These are phyloP conservation scores for Cystofilobasidium macerans DNA, from an alignment of 768 basidiomycete species.

Conservation along the genomic window DNA sequence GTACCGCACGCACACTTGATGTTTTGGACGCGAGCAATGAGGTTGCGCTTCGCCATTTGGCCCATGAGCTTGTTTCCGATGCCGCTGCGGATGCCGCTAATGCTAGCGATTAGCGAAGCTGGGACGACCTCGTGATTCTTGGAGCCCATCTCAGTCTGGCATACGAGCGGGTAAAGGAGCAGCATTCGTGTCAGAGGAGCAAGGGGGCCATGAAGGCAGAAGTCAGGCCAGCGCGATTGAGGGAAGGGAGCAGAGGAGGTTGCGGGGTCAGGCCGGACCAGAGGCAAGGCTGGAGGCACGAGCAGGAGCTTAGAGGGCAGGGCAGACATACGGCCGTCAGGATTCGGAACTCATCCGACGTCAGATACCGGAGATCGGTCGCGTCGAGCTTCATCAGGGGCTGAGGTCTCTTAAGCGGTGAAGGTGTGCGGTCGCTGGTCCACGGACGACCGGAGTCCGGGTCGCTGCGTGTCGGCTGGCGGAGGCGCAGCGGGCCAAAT, in stretches of 20 bases:
- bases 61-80: slow-evolving; percentile 89
- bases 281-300: no score
- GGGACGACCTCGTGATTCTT: slow-evolving; percentile 98
- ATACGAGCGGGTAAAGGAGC: background rate
- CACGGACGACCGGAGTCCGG: no score
- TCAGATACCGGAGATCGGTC: slow-evolving; percentile 84
- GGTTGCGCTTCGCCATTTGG: slow-evolving; percentile 76
- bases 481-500: no score
- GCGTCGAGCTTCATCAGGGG: slow-evolving; percentile 98
- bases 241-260: no score
- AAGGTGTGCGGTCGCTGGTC: no score
- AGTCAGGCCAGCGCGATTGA: background rate
- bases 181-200: background rate
- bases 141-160: slow-evolving; percentile 88
- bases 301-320: no score
- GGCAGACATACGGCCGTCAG: no score
- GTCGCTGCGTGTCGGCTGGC: no score
- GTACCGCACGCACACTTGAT: slow-evolving; percentile 63
- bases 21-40: slow-evolving; percentile 82
- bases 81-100: slow-evolving; percentile 82
- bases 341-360: slow-evolving; percentile 86
- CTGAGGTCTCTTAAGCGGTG: no score
- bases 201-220: background rate
- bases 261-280: no score
- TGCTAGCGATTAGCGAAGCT: slow-evolving; percentile 72